A percentile compares a stretch with the other conserved stretches of the same genome.
Conservation (phyloP, 83 land plant genomes). For the Picea mariana region DNA sequence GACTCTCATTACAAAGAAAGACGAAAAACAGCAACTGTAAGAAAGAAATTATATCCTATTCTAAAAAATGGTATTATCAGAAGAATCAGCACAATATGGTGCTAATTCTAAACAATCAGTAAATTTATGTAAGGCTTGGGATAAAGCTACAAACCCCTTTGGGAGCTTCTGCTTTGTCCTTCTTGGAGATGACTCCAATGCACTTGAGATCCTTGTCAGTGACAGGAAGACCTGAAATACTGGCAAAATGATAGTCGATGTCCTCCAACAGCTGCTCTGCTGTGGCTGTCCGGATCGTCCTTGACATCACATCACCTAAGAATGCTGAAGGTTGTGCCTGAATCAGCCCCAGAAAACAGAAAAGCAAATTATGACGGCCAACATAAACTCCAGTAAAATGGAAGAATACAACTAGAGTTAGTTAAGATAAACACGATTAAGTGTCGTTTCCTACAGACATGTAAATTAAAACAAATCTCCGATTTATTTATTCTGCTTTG, state of each 20-base stretch:
- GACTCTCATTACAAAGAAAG: not conserved
- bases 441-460: not conserved
- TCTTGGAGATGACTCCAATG: conserved; percentile 74
- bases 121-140: not conserved
- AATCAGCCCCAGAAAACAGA: conserved; percentile 4
- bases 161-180: conserved; percentile 51
- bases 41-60: not conserved
- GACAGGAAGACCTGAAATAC: conserved; percentile 70
- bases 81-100: not conserved
- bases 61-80: not conserved
- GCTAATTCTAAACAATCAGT: not conserved
- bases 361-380: too few species aligned
- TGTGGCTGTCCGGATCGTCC: conserved; percentile 38
- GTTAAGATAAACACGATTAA: not conserved
- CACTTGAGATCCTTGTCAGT: conserved; percentile 53
- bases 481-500: not conserved
- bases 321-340: conserved; percentile 67
- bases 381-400: too few species aligned
- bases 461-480: not conserved
- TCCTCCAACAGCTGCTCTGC: conserved; percentile 60
- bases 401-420: not conserved
- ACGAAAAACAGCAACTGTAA: not conserved
- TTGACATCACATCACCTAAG: conserved; percentile 75
- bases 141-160: conserved; percentile 45
- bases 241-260: conserved; percentile 44